Base-by-base conservation (phyloP, 208 protist genomes). In the Wallacemonas collosoma region DNA sequence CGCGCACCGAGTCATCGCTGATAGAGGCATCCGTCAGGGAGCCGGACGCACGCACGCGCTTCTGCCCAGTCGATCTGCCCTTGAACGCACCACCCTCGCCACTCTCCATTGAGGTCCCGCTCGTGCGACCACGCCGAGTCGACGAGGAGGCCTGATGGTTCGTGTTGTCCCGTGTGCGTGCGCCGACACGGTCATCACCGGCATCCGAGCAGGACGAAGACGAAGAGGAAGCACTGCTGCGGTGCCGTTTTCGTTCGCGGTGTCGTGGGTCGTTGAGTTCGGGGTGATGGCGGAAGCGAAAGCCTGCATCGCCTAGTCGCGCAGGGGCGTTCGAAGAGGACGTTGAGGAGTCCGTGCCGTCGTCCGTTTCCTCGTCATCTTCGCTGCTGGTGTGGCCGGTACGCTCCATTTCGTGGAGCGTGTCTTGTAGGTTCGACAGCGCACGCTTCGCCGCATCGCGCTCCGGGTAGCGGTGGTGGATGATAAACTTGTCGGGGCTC, bases 401-500 rank as follows among this genome's bases (percentile, higher is more conserved):
- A 7, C 60, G 60, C 3, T 14, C 51, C 58, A 68, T 71, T 45
- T 66, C 53, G 36, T 81, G 57, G 36, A 91, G 61, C 43, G 79
- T 90, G n/a, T 76, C 56, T 26, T 84, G 43, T 47, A 89, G 79
- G 41, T 61, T 81, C 39, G 81, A 76, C 76, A 94, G 71, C 0
- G 89, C 89, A 45, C 83, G 80, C 67, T 72, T 85, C 1, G 88
- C 86, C 0, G 85, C 85, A 57, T 89, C 88, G 2, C 88, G 82
- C 58, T 83, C 72, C 0, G 88, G 88, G 70, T 91, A 93, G 2
- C 86, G 77, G 1, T 77, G 80, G 63, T 82, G 78, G 35, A 88
- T 84, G 26, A 81, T 45, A 15, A 90, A 68, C 40, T 73, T 43
- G 40, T 68, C 45, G 26, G 17, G 17, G 15, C 12, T 50, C 8